Percentiles rank a stretch among this genome's conserved stretches.
These are phyloP conservation scores for Sistotremastrum suecicum DNA, from an alignment of 768 basidiomycete species.

Conservation along the genomic window DNA sequence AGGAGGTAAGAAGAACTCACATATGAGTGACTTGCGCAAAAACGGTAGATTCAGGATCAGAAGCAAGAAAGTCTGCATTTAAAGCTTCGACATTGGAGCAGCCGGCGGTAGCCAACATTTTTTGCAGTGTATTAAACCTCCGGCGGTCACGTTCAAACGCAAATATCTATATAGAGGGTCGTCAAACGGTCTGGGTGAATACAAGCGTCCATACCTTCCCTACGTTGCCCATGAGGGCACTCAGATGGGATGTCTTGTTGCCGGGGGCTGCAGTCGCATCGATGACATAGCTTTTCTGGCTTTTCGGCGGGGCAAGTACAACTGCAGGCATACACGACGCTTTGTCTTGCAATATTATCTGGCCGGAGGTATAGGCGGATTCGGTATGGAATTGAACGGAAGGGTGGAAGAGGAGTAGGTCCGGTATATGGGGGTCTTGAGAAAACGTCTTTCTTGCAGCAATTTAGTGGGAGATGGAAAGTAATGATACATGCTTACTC, in stretches of 20 bases:
- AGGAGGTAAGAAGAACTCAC: conserved; percentile 29
- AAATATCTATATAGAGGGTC: conserved; percentile 34
- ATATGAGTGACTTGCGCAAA: conserved; percentile 72
- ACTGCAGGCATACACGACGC: conserved; percentile 93
- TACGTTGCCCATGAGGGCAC: conserved; percentile 71
- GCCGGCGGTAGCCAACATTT: conserved; percentile 74
- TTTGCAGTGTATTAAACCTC: conserved; percentile 69
- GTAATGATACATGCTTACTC: conserved; percentile 8
- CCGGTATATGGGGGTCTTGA: conserved; percentile 66
- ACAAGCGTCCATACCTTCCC: conserved; percentile 44
- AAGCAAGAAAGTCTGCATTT: conserved; percentile 71
- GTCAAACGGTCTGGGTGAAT: neutral
- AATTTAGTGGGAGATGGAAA: conserved; percentile 3
- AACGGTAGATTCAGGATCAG: conserved; percentile 50
- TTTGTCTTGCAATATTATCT: conserved; percentile 91
- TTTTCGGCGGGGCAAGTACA: conserved; percentile 61
- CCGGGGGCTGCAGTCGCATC: conserved; percentile 96
- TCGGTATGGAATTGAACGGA: conserved; percentile 54
- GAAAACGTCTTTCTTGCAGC: conserved; percentile 43
- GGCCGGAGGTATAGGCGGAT: conserved; percentile 58
- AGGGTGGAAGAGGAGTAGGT: conserved; percentile 70
- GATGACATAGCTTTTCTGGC: conserved; percentile 46
- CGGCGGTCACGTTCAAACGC: conserved; percentile 83
- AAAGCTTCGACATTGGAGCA: conserved; percentile 69
- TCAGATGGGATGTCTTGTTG: conserved; percentile 92